phyloP scores from a whole-genome alignment of 139 green algal genomes.

The Haematococcus lacustris region DNA sequence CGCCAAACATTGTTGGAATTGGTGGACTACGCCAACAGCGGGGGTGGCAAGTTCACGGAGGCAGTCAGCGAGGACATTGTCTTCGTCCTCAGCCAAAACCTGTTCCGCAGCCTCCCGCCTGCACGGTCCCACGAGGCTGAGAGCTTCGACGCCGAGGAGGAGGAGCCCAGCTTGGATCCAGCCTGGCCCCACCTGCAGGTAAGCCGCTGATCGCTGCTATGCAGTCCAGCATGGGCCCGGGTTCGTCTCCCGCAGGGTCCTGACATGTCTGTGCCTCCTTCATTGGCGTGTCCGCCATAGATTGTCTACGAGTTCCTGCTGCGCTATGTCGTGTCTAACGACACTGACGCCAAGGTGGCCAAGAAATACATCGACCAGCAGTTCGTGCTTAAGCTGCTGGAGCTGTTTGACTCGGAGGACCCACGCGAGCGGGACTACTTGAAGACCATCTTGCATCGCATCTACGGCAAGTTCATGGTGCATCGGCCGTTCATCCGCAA shows the following conservation, averaged over 20 bases:
- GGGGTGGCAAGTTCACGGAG: conserved; percentile 93
- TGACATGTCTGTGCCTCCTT: too few relatives aligned
- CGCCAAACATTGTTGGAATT: conserved; percentile 94
- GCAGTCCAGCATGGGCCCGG: too few relatives aligned
- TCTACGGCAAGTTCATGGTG: conserved; percentile 98
- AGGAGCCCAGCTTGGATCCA: conserved; percentile 91
- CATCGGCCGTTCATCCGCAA: conserved; percentile 97
- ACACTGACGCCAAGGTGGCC: conserved; percentile 95
- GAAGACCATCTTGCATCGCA: conserved; percentile 96
- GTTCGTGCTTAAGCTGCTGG: conserved; percentile 89
- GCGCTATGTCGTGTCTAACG: conserved; percentile 93
- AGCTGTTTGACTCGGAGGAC: conserved; percentile 98
- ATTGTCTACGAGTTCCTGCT: conserved; percentile 99
- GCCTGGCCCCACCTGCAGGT: conserved; percentile 97
- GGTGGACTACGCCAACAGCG: conserved; percentile 95
- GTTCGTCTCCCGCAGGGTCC: too few relatives aligned
- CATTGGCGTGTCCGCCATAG: too few relatives aligned
- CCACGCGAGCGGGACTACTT: conserved; percentile 97
- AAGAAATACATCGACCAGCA: conserved; percentile 96
- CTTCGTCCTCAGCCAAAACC: conserved; percentile 89
- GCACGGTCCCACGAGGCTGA: conserved; percentile 55
- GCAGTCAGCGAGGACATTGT: conserved; percentile 85
- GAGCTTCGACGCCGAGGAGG: conserved; percentile 89
- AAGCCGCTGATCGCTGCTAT: neutral
- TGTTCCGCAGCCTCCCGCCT: conserved; percentile 93